These are phyloP conservation scores for Zalerion maritima DNA, from an alignment of 495 filamentous ascomycete species.

Conservation along the genomic window DNA sequence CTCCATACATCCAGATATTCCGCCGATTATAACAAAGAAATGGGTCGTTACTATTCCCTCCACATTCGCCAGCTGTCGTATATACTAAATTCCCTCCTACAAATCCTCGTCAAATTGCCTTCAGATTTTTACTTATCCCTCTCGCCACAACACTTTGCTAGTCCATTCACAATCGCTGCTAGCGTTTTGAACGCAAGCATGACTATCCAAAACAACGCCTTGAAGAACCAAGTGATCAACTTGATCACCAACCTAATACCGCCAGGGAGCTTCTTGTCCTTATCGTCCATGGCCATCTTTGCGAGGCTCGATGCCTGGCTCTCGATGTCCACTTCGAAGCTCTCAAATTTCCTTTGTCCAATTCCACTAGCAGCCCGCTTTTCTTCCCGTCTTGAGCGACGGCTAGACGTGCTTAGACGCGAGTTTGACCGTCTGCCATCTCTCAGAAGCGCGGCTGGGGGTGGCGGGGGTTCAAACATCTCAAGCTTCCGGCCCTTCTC, in stretches of 20 bases:
- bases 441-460: conserved; percentile 10
- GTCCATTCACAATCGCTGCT: conserved; percentile 18
- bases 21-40: too few species aligned
- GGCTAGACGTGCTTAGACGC: conserved; percentile 8
- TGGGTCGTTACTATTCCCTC: too few species aligned
- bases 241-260: conserved; percentile 22
- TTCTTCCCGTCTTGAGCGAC: conserved; percentile 5
- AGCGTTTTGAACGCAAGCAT: conserved; percentile 30
- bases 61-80: too few species aligned
- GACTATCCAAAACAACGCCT: conserved; percentile 30
- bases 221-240: conserved; percentile 26
- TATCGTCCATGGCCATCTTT: conserved; percentile 16
- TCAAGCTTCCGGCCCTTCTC: conserved; percentile 31
- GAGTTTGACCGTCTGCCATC: conserved; percentile 5
- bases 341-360: conserved; percentile 25
- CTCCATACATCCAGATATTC: too few species aligned
- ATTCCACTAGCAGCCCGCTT: conserved; percentile 12
- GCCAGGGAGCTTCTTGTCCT: conserved; percentile 23
- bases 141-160: conserved; percentile 28
- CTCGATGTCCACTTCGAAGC: conserved; percentile 42
- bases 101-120: conserved; percentile 1
- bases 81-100: conserved; percentile 1
- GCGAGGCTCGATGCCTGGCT: conserved; percentile 32
- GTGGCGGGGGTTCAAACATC: conserved; percentile 38
- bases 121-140: conserved; percentile 6